These are phyloP conservation scores for Ruellia speciosa DNA, from an alignment of 305 asterid species.

Conservation along the genomic window DNA sequence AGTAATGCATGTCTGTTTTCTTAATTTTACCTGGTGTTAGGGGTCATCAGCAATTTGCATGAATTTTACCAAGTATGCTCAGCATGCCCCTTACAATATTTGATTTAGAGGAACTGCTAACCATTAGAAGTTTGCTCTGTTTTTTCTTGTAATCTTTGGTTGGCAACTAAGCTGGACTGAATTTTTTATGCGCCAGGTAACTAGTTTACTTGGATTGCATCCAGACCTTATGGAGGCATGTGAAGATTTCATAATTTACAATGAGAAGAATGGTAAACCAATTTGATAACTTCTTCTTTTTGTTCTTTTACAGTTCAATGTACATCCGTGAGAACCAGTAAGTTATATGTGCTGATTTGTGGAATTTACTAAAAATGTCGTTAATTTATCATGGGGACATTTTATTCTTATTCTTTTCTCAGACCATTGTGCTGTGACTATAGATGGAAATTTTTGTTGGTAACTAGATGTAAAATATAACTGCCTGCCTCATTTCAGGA, in stretches of 20 bases:
- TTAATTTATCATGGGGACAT: neutral
- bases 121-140: slow-evolving; percentile 17
- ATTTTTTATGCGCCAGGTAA: slow-evolving; percentile 43
- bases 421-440: slow-evolving; percentile 1
- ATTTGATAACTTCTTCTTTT: neutral
- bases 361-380: slow-evolving; percentile 1
- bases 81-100: slow-evolving; percentile 2
- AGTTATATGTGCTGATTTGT: slow-evolving; percentile 14
- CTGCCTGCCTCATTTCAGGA: slow-evolving; percentile 41
- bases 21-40: no score
- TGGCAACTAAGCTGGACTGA: slow-evolving; percentile 23
- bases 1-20: no score
- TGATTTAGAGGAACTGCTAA: slow-evolving; percentile 17
- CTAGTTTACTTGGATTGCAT: slow-evolving; percentile 58
- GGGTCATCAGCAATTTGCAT: no score
- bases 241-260: slow-evolving; percentile 46
- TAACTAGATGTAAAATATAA: slow-evolving; percentile 13
- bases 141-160: slow-evolving; percentile 20
- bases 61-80: no score
- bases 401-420: slow-evolving; percentile 14
- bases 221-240: slow-evolving; percentile 76
- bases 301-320: no score
- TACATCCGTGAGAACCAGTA: no score
- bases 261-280: slow-evolving; percentile 54
- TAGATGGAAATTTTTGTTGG: slow-evolving; percentile 4